Evolutionary conservation across 306 rosid species (phyloP).

Genomic region (Prosopis cineraria): DNA sequence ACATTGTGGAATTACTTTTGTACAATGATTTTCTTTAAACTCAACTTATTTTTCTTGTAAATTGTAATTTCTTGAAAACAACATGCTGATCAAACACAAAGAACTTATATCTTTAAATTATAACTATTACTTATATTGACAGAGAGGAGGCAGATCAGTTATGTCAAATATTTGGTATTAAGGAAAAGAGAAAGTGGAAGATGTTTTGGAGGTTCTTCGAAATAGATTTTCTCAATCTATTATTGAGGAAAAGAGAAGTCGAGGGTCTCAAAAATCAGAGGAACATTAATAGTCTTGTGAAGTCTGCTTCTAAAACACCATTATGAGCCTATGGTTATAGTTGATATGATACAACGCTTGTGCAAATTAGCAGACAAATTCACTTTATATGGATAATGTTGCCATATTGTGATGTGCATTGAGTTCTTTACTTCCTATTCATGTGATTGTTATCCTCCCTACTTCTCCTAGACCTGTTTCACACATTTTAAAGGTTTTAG

Average conservation of each 20-base stretch:
- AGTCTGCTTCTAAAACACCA: neutral
- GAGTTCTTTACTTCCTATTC: neutral
- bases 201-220: constrained; percentile 71
- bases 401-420: neutral
- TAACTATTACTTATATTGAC: constrained; percentile 17
- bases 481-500: neutral
- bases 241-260: constrained; percentile 75
- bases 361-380: neutral
- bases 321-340: neutral
- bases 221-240: constrained; percentile 84
- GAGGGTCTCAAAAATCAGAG: constrained; percentile 28
- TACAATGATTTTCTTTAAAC: neutral
- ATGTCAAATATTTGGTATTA: constrained; percentile 77
- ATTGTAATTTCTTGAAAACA: constrained; percentile 8
- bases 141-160: constrained; percentile 88
- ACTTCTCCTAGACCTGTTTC: constrained; percentile 10
- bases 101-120: neutral
- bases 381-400: neutral
- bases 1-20: neutral
- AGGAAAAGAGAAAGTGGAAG: constrained; percentile 80
- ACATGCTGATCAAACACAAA: neutral
- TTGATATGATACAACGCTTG: neutral
- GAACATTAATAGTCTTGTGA: constrained; percentile 29
- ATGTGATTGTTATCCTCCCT: neutral
- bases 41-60: neutral